Base-by-base conservation (phyloP, 2,329 filamentous ascomycete genomes). In the Aureobasidium lini region DNA sequence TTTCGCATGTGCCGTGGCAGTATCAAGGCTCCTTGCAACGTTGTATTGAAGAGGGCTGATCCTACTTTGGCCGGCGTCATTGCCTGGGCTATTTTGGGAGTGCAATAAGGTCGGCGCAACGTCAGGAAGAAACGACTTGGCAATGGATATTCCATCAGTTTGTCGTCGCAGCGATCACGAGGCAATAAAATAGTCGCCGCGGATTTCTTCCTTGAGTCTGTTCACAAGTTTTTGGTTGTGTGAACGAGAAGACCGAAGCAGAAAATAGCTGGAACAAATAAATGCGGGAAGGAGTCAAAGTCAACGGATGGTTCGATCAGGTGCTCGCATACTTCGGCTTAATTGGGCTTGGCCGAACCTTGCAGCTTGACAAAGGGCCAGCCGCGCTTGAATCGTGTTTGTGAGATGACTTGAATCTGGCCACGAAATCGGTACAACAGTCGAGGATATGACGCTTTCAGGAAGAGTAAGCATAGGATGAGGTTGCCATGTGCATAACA, bases 91-190 rank as follows among this genome's bases (percentile, higher is more conserved):
- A 54, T 54, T 54, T 54, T 54, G 13, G 29, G 37, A 42, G 39
- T n/a, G 50, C 50, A 54, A 43, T 54, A 42, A 43, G 39, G 50
- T 37, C 50, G 50, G 50, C 50, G 39, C n/a, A 43, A 43, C 50
- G 48, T 52, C 18, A 40, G 36, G 23, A 31, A 29, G 15, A 50
- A 50, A 50, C 47, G 47, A 50, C 47, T 37, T 31, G 48, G 48
- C 48, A 15, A 28, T 6, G 15, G 11, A 29, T 5, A 6, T 16
- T 39, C 28, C 18, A 15, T 9, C 13, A 11, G 23, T 16, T 52
- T 52, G n/a, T 37, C 34, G 47, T 23, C 34, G 36, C 48, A 40
- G 48, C 13, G 23, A 29, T 52, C 36, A 52, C 36, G 36, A 52
- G 48, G 36, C 31, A 15, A 16, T 23, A 11, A 16, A 7, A 52